A percentile compares a stretch with the other conserved stretches of the same genome.
phyloP scores from a whole-genome alignment of 805 yeast genomes.

The Candida stauntonica region DNA sequence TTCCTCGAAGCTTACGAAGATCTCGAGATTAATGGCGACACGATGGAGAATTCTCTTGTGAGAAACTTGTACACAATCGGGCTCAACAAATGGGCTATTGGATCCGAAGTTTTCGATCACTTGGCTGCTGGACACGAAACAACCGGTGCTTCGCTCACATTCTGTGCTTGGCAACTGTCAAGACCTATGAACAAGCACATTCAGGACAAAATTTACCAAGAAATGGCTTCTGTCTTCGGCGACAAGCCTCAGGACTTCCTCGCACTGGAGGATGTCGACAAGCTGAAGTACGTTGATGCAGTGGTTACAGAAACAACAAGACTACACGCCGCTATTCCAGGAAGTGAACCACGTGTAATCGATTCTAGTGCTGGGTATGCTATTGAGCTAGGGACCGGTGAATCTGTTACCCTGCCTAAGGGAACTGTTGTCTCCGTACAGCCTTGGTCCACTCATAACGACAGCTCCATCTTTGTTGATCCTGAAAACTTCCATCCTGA shows the following conservation, averaged over 20 bases:
- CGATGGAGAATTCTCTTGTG: slow-evolving; percentile 17
- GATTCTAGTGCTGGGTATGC: slow-evolving; percentile 25
- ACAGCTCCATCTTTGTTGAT: slow-evolving; percentile 38
- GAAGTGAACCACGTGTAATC: slow-evolving; percentile 60
- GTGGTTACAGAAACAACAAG: slow-evolving; percentile 57
- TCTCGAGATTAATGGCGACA: slow-evolving; percentile 17
- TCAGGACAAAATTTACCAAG: slow-evolving; percentile 46
- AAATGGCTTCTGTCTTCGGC: slow-evolving; percentile 38
- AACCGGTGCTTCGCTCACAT: slow-evolving; percentile 61
- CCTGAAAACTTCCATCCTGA: slow-evolving; percentile 54
- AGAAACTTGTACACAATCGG: slow-evolving; percentile 23
- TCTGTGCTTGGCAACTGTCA: slow-evolving; percentile 54
- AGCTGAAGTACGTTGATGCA: slow-evolving; percentile 55
- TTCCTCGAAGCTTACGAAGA: slow-evolving; percentile 24
- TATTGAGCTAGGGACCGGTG: slow-evolving; percentile 17
- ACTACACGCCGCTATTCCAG: slow-evolving; percentile 69
- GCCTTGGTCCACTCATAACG: slow-evolving; percentile 62
- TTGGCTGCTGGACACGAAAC: slow-evolving; percentile 78
- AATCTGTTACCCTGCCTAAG: slow-evolving; percentile 37
- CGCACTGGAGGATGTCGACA: slow-evolving; percentile 41
- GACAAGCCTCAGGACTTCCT: slow-evolving; percentile 18
- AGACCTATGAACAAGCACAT: slow-evolving; percentile 40
- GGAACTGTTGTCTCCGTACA: slow-evolving; percentile 59
- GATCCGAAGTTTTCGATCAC: slow-evolving; percentile 56
- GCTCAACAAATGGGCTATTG: slow-evolving; percentile 30